phyloP scores from a whole-genome alignment of 2,329 filamentous ascomycete species.

The Gremmenia infestans region DNA sequence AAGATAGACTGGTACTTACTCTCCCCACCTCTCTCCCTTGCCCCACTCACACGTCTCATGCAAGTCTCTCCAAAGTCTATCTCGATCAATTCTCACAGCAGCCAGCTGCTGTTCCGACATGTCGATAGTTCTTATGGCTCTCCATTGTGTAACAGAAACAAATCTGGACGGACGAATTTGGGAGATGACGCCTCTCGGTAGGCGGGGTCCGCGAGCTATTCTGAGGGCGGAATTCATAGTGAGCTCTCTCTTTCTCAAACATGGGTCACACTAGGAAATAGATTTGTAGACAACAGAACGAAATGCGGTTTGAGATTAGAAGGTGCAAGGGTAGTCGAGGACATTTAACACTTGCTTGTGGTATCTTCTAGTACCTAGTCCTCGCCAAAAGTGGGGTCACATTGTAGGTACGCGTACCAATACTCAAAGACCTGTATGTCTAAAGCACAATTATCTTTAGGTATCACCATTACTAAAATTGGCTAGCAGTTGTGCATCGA shows the following conservation, averaged over 20 bases:
- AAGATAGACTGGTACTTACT: slow-evolving; percentile 42
- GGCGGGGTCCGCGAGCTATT: not conserved
- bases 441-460: not conserved
- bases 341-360: not conserved
- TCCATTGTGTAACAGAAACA: slow-evolving; percentile 16
- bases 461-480: too few relatives aligned
- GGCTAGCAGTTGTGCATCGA: too few relatives aligned
- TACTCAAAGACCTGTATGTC: not conserved
- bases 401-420: not conserved
- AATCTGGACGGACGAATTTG: not conserved
- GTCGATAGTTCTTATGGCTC: slow-evolving; percentile 18
- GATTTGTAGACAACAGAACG: too few relatives aligned
- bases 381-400: not conserved
- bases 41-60: slow-evolving; percentile 66
- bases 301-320: not conserved
- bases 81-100: slow-evolving; percentile 51
- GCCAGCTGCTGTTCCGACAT: slow-evolving; percentile 47
- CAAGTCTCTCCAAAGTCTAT: slow-evolving; percentile 56
- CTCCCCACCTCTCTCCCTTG: slow-evolving; percentile 60
- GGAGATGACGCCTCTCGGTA: not conserved
- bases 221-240: slow-evolving; percentile 4
- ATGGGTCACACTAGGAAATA: too few relatives aligned
- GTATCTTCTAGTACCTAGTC: not conserved
- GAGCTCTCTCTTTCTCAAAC: not conserved
- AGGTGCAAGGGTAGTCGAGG: not conserved